Evolutionary conservation across 495 filamentous ascomycete species (phyloP).

Genomic region (Talaromyces wortmannii): DNA sequence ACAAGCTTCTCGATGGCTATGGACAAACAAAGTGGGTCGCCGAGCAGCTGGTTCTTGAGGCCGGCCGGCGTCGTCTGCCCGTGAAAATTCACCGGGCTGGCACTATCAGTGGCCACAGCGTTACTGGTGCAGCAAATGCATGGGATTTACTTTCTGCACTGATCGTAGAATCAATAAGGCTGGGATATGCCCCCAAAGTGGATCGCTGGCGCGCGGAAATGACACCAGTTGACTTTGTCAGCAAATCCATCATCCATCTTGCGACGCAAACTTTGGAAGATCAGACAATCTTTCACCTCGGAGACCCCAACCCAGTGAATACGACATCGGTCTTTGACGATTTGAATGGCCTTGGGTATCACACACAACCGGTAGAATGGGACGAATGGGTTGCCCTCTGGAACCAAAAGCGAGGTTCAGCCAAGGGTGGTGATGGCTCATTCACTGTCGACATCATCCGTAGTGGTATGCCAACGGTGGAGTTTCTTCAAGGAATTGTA

Average conservation of each 20-base stretch:
- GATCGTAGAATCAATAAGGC: slow-evolving; percentile 57
- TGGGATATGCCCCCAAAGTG: slow-evolving; percentile 56
- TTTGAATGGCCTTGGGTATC: slow-evolving; percentile 54
- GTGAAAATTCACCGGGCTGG: slow-evolving; percentile 56
- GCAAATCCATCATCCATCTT: slow-evolving; percentile 55
- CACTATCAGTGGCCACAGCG: slow-evolving; percentile 60
- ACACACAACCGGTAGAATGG: slow-evolving; percentile 49
- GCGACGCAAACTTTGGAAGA: slow-evolving; percentile 43
- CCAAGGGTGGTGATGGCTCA: slow-evolving; percentile 51
- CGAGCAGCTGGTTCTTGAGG: slow-evolving; percentile 59
- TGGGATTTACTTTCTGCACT: slow-evolving; percentile 62
- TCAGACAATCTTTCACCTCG: slow-evolving; percentile 56
- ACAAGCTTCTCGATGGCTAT: slow-evolving; percentile 54
- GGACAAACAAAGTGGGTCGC: slow-evolving; percentile 65
- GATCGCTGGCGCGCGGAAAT: slow-evolving; percentile 64
- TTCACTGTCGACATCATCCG: slow-evolving; percentile 48
- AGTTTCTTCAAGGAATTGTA: slow-evolving; percentile 50
- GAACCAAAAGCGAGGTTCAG: slow-evolving; percentile 48
- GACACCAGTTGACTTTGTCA: slow-evolving; percentile 67
- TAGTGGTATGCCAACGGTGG: slow-evolving; percentile 59
- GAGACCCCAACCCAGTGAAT: slow-evolving; percentile 55
- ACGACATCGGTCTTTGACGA: slow-evolving; percentile 49
- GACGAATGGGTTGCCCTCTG: slow-evolving; percentile 59
- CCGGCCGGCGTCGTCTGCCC: slow-evolving; percentile 49
- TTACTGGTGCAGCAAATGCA: slow-evolving; percentile 56